Percentiles rank a stretch among this genome's conserved stretches.
Evolutionary conservation across 208 protist species (phyloP).

Genomic region (Leishmania major): DNA sequence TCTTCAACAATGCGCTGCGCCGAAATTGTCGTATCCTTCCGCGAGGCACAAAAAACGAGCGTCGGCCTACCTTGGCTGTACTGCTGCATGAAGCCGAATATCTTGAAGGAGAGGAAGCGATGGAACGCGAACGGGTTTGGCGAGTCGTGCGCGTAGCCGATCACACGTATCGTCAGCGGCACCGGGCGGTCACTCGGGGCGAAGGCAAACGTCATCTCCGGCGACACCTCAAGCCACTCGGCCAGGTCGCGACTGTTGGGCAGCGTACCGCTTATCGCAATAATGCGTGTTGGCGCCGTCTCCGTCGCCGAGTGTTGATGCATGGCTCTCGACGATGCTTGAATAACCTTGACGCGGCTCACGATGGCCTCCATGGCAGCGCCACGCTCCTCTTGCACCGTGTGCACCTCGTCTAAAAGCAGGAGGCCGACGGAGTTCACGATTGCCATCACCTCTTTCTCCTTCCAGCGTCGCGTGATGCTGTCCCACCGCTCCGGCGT

Average conservation of each 20-base stretch:
- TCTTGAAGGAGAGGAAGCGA: slow-evolving; percentile 88
- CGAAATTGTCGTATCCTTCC: slow-evolving; percentile 71
- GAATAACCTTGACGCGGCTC: slow-evolving; percentile 88
- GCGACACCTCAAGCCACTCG: slow-evolving; percentile 79
- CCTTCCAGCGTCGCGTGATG: slow-evolving; percentile 91
- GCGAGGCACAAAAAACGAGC: slow-evolving; percentile 91
- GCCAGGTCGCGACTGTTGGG: slow-evolving; percentile 92
- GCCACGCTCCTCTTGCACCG: slow-evolving; percentile 90
- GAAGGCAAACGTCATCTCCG: slow-evolving; percentile 62
- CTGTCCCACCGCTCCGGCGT: slow-evolving; percentile 95
- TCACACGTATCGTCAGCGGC: slow-evolving; percentile 68
- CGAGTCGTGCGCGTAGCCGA: slow-evolving; percentile 72
- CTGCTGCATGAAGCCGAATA: slow-evolving; percentile 78
- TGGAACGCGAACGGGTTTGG: slow-evolving; percentile 92
- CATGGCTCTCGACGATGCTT: not conserved
- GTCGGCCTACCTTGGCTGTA: slow-evolving; percentile 76
- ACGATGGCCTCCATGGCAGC: slow-evolving; percentile 93
- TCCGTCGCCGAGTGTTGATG: not conserved
- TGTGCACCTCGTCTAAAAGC: slow-evolving; percentile 94
- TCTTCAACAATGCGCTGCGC: slow-evolving; percentile 67
- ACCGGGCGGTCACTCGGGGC: slow-evolving; percentile 77
- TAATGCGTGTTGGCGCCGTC: slow-evolving; percentile 57
- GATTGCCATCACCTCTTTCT: slow-evolving; percentile 67
- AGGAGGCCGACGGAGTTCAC: slow-evolving; percentile 82
- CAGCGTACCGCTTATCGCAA: slow-evolving; percentile 93